Evolutionary conservation across 371 early-diverging fungal genomes (phyloP).

Genomic region (Mucor mucedo): DNA sequence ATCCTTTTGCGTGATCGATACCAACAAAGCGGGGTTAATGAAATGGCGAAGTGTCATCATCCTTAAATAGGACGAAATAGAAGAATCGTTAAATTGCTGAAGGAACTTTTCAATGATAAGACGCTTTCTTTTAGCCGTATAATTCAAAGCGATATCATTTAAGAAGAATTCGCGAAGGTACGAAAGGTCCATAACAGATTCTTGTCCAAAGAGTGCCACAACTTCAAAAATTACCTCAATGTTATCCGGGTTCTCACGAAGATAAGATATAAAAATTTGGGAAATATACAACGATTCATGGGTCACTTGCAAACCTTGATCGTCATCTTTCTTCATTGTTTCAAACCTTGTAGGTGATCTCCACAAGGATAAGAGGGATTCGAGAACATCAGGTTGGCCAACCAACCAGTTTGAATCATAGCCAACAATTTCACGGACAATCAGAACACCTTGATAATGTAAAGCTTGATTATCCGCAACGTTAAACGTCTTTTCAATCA

Average conservation of each 20-base stretch:
- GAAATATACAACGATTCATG: conserved; percentile 59
- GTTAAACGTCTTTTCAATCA: conserved; percentile 65
- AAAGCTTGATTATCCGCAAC: conserved; percentile 26
- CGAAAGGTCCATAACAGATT: conserved; percentile 69
- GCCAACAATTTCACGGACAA: conserved; percentile 62
- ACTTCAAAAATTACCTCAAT: conserved; percentile 78
- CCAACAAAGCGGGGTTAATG: conserved; percentile 80
- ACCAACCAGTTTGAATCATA: conserved; percentile 69
- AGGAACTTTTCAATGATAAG: conserved; percentile 74
- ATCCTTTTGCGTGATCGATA: conserved; percentile 57
- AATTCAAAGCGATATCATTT: conserved; percentile 68
- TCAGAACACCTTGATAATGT: conserved; percentile 67
- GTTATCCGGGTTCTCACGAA: conserved; percentile 64
- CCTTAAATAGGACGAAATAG: conserved; percentile 57
- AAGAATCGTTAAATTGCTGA: conserved; percentile 56
- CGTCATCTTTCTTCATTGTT: conserved; percentile 60
- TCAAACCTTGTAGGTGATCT: conserved; percentile 54
- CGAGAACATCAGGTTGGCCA: conserved; percentile 52
- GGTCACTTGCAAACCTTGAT: conserved; percentile 50
- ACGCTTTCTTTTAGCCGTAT: conserved; percentile 59
- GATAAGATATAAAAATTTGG: conserved; percentile 64
- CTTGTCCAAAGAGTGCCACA: conserved; percentile 70
- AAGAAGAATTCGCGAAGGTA: conserved; percentile 71
- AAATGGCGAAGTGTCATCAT: conserved; percentile 75
- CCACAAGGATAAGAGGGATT: conserved; percentile 66